phyloP scores from a whole-genome alignment of 2,329 filamentous ascomycete genomes.

The Penicillium sp. region DNA sequence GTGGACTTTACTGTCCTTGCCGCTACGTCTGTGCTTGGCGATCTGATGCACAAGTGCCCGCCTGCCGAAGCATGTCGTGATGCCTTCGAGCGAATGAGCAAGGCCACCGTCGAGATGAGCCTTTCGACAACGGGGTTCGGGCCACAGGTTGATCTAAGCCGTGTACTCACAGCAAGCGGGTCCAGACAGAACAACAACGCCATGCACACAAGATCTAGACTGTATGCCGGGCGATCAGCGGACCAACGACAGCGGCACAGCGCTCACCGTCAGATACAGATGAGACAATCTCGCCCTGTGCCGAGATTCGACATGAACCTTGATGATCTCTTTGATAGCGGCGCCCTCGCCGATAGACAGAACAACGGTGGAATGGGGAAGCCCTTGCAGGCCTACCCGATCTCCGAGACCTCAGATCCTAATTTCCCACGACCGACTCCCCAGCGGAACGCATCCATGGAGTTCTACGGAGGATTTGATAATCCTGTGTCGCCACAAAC shows the following conservation, averaged over 20 bases:
- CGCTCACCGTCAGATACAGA: slow-evolving; percentile 39
- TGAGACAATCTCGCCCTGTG: slow-evolving; percentile 48
- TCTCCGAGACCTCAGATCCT: slow-evolving; percentile 29
- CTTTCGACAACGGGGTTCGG: slow-evolving; percentile 85
- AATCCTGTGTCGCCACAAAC: slow-evolving; percentile 38
- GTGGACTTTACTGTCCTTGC: slow-evolving; percentile 97
- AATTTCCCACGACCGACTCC: slow-evolving; percentile 32
- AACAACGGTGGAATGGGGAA: slow-evolving; percentile 34
- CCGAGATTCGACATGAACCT: slow-evolving; percentile 65
- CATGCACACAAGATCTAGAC: slow-evolving; percentile 19
- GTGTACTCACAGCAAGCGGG: slow-evolving; percentile 24
- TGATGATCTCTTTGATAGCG: slow-evolving; percentile 56
- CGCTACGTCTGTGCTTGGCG: slow-evolving; percentile 88
- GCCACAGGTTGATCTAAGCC: slow-evolving; percentile 40
- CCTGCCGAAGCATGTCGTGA: slow-evolving; percentile 93
- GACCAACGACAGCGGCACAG: slow-evolving; percentile 32
- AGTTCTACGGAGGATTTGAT: slow-evolving; percentile 42
- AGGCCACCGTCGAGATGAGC: slow-evolving; percentile 94
- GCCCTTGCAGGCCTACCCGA: slow-evolving; percentile 34
- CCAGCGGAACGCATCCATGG: slow-evolving; percentile 37
- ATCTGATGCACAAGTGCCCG: slow-evolving; percentile 92
- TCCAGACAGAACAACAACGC: slow-evolving; percentile 21
- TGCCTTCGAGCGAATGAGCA: slow-evolving; percentile 92
- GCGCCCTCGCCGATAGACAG: slow-evolving; percentile 41
- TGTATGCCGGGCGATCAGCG: slow-evolving; percentile 18